A percentile compares a stretch with the other conserved stretches of the same genome.
These are phyloP conservation scores for Fonsecaea pedrosoi DNA, from an alignment of 2,329 filamentous ascomycete species.

Conservation along the genomic window DNA sequence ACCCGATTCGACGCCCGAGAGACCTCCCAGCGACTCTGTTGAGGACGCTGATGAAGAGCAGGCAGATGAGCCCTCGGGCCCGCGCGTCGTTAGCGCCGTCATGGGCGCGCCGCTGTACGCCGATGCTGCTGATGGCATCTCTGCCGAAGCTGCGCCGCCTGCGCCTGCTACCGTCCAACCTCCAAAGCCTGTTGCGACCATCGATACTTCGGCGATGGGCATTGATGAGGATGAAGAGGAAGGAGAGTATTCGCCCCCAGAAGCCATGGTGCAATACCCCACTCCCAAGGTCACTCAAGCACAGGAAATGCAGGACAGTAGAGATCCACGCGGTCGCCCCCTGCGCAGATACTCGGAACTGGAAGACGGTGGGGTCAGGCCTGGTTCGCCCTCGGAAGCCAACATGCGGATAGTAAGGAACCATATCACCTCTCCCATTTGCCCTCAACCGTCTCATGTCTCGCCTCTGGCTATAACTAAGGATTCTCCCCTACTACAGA, in stretches of 20 bases:
- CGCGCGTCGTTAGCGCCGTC: slow-evolving; percentile 36
- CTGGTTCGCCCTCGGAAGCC: slow-evolving; percentile 38
- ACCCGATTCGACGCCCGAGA: slow-evolving; percentile 73
- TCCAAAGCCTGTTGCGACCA: slow-evolving; percentile 9
- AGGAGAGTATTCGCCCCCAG: slow-evolving; percentile 57
- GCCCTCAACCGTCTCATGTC: slow-evolving; percentile 76
- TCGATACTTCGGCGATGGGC: slow-evolving; percentile 32
- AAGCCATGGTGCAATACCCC: slow-evolving; percentile 49
- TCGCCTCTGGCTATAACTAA: slow-evolving; percentile 63
- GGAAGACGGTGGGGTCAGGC: slow-evolving; percentile 36
- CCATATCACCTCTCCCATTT: slow-evolving; percentile 74
- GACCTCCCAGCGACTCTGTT: slow-evolving; percentile 36
- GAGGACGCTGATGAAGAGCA: slow-evolving; percentile 44
- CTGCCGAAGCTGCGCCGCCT: slow-evolving; percentile 15
- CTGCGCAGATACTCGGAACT: slow-evolving; percentile 40
- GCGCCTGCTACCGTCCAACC: slow-evolving; percentile 12
- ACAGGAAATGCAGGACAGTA: slow-evolving; percentile 33
- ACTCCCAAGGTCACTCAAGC: slow-evolving; percentile 20
- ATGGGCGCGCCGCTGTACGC: slow-evolving; percentile 35
- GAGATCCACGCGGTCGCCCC: slow-evolving; percentile 39
- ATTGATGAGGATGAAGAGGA: slow-evolving; percentile 51
- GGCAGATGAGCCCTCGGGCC: slow-evolving; percentile 41
- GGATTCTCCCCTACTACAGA: slow-evolving; percentile 60
- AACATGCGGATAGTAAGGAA: slow-evolving; percentile 72
- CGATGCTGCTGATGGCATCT: slow-evolving; percentile 20